Percentiles rank a stretch among this genome's conserved stretches.
These are phyloP conservation scores for Pyrenophora teres DNA, from an alignment of 2,329 filamentous ascomycete species.

Conservation along the genomic window DNA sequence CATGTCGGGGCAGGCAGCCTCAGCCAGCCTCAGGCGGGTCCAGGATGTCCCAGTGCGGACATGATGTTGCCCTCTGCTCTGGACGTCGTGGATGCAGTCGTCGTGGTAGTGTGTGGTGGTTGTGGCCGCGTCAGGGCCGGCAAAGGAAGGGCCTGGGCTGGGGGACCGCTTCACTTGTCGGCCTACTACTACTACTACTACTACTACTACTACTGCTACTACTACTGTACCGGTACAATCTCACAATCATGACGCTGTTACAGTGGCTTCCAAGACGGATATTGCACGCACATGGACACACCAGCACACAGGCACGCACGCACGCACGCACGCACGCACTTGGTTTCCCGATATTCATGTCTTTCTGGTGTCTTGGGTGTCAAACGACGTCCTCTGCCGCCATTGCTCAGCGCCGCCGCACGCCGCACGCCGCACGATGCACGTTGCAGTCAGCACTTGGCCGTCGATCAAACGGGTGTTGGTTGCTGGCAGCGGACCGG, in stretches of 20 bases:
- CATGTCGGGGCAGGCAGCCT: slow-evolving; percentile 23
- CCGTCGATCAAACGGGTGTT: slow-evolving; percentile 48
- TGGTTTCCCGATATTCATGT: too few species aligned
- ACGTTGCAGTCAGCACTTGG: slow-evolving; percentile 38
- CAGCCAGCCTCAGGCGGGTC: slow-evolving; percentile 19
- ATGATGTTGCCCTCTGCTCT: slow-evolving; percentile 1
- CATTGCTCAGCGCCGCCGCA: slow-evolving; percentile 21
- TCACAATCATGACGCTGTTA: too few species aligned
- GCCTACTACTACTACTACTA: too few species aligned
- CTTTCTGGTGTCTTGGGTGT: slow-evolving; percentile 4
- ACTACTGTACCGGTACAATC: too few species aligned
- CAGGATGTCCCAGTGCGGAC: slow-evolving; percentile 8
- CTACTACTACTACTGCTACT: too few species aligned
- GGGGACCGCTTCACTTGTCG: too few species aligned
- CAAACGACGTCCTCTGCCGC: slow-evolving; percentile 6
- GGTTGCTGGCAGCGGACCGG: slow-evolving; percentile 40
- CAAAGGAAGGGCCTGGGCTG: too few species aligned
- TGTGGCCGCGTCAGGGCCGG: slow-evolving; percentile 10
- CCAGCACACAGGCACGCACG: too few species aligned
- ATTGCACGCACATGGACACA: too few species aligned
- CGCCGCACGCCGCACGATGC: slow-evolving; percentile 25
- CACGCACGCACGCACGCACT: too few species aligned
- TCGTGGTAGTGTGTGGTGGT: neutral
- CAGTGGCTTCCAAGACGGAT: too few species aligned
- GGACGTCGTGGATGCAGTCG: neutral